Evolutionary conservation across 2,329 filamentous ascomycete species (phyloP), one percentile per base, ranked within the genome.

Genomic region (Orbilia quercus): DNA sequence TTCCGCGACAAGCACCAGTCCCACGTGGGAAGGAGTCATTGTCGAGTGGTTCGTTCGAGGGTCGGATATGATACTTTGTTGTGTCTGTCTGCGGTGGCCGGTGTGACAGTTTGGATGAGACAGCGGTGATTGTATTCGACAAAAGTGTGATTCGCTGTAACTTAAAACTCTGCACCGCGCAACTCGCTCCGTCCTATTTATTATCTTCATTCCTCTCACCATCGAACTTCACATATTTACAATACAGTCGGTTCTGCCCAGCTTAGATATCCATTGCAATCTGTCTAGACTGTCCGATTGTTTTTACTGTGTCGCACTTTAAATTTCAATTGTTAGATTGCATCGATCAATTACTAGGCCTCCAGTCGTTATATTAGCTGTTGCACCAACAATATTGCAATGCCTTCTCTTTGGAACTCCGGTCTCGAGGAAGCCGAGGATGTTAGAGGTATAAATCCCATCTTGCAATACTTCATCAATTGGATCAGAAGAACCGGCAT

Each of bases 351-450:
- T n/a, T n/a, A n/a, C n/a, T n/a, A n/a, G n/a, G n/a, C 25, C 22
- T 12, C 48, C 9, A 28, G 7, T 23, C 12, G 16, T 42, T 25
- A 16, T 54, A 20, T 36, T 54, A 38, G 18, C 45, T 40, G 42
- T 44, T 44, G 14, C 45, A 54, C 40, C 64, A 51, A 58, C n/a
- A n/a, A n/a, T n/a, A n/a, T n/a, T n/a, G n/a, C n/a, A 1, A 72
- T 72, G 67, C 67, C 67, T 65, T 72, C 67, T 12, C 16, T 72
- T 51, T 72, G 59, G 72, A 72, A 64, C 55, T 72, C 66, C 11
- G 72, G 65, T n/a, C 66, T 72, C 53, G 74, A 77, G 23, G 75
- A 75, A 55, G 65, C 74, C 54, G 76, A 77, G 75, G 75, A 78
- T 54, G 51, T 76, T 38, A 76, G 77, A 47, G 67, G 76, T 77